Evolutionary conservation across 208 protist genomes (phyloP), one percentile per base, ranked within the genome.

Genomic region (Trypanosoma melophagium): DNA sequence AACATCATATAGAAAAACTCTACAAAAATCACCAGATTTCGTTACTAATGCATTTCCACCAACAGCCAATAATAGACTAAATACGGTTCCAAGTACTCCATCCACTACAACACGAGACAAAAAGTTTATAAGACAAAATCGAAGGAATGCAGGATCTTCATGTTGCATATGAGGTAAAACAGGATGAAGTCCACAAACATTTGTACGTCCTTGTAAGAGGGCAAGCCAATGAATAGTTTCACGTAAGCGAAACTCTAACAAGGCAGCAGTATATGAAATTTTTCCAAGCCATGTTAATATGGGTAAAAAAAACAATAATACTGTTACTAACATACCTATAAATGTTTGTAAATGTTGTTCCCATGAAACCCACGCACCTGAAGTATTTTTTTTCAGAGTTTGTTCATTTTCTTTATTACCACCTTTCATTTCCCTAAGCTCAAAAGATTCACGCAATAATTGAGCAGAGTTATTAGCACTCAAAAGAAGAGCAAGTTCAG

Each of bases 171-270:
- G 84, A 10, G 87, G 86, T 42, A 93, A 64, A 16, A 80, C 76
- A 14, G 90, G 90, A 59, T 96, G 87, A 44, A 96, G 78, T 5
- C 86, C 87, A 58, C 90, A 95, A 21, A 87, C 61, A 41, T 59
- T 41, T 53, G 77, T 90, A 14, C 68, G 55, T 13, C 80, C 79
- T 57, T 71, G 71, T 13, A 91, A 62, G 1, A 88, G 67, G 8
- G 78, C 78, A 44, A 94, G 22, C 45, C 85, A 86, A 67, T 92
- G 83, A 51, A 86, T 75, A 19, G 87, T 65, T 69, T 90, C 86
- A 10, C 87, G 76, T 4, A 78, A 10, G 38, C 83, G 83, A 19
- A 87, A 71, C 41, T 92, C 82, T 5, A 85, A 38, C 17, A 84
- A 25, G 44, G 70, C 65, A 31, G 70, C 72, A 12, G 60, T 69